These are phyloP conservation scores for Zychaea mexicana DNA, from an alignment of 371 early-diverging fungal species.

Conservation along the genomic window DNA sequence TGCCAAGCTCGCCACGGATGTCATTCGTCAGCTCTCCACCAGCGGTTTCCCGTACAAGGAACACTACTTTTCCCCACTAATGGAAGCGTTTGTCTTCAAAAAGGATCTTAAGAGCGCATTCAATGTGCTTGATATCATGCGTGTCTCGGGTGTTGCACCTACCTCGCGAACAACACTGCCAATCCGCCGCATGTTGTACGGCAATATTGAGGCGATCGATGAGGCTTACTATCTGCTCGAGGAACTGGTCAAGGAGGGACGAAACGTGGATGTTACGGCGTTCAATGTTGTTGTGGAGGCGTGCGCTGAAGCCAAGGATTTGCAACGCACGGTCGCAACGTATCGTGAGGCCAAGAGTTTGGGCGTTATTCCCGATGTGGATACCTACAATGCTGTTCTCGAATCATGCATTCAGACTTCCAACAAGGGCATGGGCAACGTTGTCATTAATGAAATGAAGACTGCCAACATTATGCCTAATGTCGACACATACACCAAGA, in stretches of 20 bases:
- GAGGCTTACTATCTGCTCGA: slow-evolving; percentile 56
- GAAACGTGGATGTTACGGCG: slow-evolving; percentile 56
- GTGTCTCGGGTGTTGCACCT: slow-evolving; percentile 51
- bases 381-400: slow-evolving; percentile 67
- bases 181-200: slow-evolving; percentile 24
- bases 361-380: slow-evolving; percentile 52
- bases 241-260: slow-evolving; percentile 50
- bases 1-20: slow-evolving; percentile 56
- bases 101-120: slow-evolving; percentile 65
- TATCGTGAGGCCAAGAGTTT: slow-evolving; percentile 55
- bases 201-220: slow-evolving; percentile 41
- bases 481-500: slow-evolving; percentile 56
- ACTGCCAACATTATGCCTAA: slow-evolving; percentile 56
- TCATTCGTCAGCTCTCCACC: slow-evolving; percentile 58
- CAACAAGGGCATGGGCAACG: slow-evolving; percentile 59
- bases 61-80: slow-evolving; percentile 70
- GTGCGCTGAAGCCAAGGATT: slow-evolving; percentile 50
- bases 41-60: slow-evolving; percentile 61
- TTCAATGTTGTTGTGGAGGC: slow-evolving; percentile 68
- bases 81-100: slow-evolving; percentile 64
- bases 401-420: slow-evolving; percentile 55
- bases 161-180: slow-evolving; percentile 43
- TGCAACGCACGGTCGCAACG: slow-evolving; percentile 56
- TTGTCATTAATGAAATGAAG: slow-evolving; percentile 60
- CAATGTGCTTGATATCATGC: slow-evolving; percentile 68